Base-by-base conservation (phyloP, 2,329 filamentous ascomycete genomes). In the Dactylonectria estremocensis region DNA sequence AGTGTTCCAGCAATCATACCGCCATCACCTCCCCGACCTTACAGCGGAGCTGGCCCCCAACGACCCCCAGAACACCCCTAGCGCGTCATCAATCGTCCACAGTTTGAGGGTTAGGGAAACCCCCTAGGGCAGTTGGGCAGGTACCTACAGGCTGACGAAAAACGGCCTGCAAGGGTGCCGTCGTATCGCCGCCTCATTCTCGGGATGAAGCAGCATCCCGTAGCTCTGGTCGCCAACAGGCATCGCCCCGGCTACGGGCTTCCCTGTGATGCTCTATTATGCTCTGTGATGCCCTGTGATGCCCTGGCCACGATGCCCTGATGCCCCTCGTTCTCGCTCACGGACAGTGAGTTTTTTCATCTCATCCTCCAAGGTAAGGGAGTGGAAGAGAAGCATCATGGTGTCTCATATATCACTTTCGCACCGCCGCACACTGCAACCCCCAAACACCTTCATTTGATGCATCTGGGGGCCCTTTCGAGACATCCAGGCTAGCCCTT, bases 141-240 rank as follows among this genome's bases (percentile, higher is more conserved):
- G 24, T 28, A 28, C 4, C 24, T 28, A 28, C 24, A 28, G 24
- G 24, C 24, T 5, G 24, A 7, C 7, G 24, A 28, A 7, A 31
- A 18, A 43, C n/a, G 43, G n/a, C 18, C 37, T 48, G 22, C 48
- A n/a, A 43, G 7, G 24, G 40, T 8, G 33, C 28, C 18, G 61
- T 64, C 61, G 61, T 64, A 64, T 64, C 54, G 61, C 61, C 55
- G 61, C 61, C 61, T 64, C 61, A 64, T 64, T 64, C 61, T 64
- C 61, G 61, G 61, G 54, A 59, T 59, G 48, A 40, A 46, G 61
- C 61, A 54, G 60, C 64, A 66, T 71, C 72, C 66, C 69, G 64
- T 69, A 65, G 69, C 68, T 68, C 53, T 67, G 72, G 72, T 71
- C 68, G 65, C 50, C 59, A 63, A 64, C 72, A 71, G 69, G 72